Percentiles rank a stretch among this genome's conserved stretches.
phyloP scores from a whole-genome alignment of 176 grass and related monocot genomes.

The Chrysopogon serrulatus region DNA sequence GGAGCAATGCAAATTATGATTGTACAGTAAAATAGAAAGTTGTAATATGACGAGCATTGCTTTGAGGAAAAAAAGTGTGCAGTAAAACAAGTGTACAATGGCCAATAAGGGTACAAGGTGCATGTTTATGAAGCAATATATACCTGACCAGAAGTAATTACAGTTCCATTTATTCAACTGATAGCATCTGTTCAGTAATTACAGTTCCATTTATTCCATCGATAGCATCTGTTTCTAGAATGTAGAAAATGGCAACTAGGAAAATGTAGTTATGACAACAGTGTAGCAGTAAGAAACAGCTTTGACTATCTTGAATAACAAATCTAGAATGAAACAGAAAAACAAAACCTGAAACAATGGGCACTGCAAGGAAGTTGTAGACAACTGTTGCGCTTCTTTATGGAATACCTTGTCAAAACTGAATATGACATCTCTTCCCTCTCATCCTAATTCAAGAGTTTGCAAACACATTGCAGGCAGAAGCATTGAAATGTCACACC shows the following conservation, averaged over 20 bases:
- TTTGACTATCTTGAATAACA: background rate
- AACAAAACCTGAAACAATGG: slow-evolving; percentile 67
- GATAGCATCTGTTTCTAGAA: slow-evolving; percentile 47
- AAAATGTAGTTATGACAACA: background rate
- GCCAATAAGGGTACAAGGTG: background rate
- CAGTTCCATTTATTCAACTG: no score
- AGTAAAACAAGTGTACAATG: slow-evolving; percentile 4
- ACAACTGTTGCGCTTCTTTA: slow-evolving; percentile 56
- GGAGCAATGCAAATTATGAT: background rate
- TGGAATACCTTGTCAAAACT: slow-evolving; percentile 83
- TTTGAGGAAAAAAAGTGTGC: background rate
- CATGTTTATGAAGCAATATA: slow-evolving; percentile 32
- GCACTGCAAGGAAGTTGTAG: slow-evolving; percentile 59
- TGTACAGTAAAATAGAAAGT: slow-evolving; percentile 3
- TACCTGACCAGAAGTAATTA: slow-evolving; percentile 88
- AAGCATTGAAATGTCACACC: background rate
- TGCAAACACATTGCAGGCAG: background rate
- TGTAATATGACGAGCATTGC: background rate
- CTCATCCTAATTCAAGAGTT: slow-evolving; percentile 52
- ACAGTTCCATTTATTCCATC: slow-evolving; percentile 74
- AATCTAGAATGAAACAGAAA: background rate
- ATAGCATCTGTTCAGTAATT: no score
- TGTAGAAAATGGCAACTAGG: background rate
- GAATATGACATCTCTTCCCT: slow-evolving; percentile 68
- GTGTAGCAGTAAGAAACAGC: background rate